Evolutionary conservation across 1,284 basidiomycete species (phyloP).

Genomic region (Austroboletus novae-zelandiae): DNA sequence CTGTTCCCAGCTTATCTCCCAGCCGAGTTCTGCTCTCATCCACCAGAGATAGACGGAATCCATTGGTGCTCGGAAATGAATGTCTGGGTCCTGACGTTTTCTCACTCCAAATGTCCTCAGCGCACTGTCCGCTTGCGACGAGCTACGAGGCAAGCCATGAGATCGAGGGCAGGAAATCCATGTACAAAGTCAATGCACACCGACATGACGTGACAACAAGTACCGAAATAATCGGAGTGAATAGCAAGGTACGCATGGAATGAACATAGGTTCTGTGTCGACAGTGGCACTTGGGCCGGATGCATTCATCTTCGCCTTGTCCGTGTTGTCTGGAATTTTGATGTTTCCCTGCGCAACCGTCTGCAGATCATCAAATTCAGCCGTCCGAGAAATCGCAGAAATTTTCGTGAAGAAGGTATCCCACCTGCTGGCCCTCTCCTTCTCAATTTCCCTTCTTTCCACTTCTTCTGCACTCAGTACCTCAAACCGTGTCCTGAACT

Average conservation of each 20-base stretch:
- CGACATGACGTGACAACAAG: slow-evolving; percentile 20
- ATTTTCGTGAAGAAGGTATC: slow-evolving; percentile 20
- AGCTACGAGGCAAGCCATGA: slow-evolving; percentile 10
- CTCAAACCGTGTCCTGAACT: slow-evolving; percentile 89
- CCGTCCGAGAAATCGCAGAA: background rate
- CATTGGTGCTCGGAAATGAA: slow-evolving; percentile 19
- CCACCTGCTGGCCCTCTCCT: slow-evolving; percentile 73
- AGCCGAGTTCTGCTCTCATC: slow-evolving; percentile 13
- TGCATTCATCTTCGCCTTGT: slow-evolving; percentile 40
- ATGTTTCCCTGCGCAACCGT: slow-evolving; percentile 70
- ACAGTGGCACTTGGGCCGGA: slow-evolving; percentile 3
- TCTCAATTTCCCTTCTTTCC: slow-evolving; percentile 80
- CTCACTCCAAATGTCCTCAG: slow-evolving; percentile 2
- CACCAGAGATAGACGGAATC: background rate
- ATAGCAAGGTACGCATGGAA: slow-evolving; percentile 4
- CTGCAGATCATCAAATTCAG: slow-evolving; percentile 34
- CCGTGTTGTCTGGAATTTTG: slow-evolving; percentile 64
- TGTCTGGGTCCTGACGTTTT: slow-evolving; percentile 13
- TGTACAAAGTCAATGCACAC: slow-evolving; percentile 3
- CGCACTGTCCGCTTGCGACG: slow-evolving; percentile 1
- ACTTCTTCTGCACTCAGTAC: slow-evolving; percentile 88
- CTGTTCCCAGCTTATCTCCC: slow-evolving; percentile 29
- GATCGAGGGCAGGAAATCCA: slow-evolving; percentile 10
- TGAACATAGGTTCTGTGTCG: slow-evolving; percentile 1
- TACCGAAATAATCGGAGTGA: slow-evolving; percentile 25